A percentile compares a stretch with the other conserved stretches of the same genome.
Conservation (phyloP, 2,329 filamentous ascomycete species). For the Curvularia verruculosa region DNA sequence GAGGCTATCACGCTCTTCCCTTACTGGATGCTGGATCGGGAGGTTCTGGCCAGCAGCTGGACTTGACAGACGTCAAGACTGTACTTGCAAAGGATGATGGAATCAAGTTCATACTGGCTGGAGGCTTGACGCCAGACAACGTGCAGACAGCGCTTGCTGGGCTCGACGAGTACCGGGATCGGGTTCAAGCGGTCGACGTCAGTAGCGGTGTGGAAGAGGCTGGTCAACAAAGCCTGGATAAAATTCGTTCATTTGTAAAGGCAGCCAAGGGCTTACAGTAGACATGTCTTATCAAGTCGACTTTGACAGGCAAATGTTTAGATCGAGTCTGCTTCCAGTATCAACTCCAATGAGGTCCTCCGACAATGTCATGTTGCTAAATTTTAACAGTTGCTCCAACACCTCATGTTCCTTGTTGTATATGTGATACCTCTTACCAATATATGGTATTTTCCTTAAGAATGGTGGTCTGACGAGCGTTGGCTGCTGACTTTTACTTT, state of each 20-base stretch:
- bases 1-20: slow-evolving; percentile 83
- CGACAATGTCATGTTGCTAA: neutral
- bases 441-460: neutral
- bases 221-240: slow-evolving; percentile 78
- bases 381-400: neutral
- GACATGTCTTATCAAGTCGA: neutral
- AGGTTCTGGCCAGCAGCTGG: slow-evolving; percentile 77
- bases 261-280: slow-evolving; percentile 60
- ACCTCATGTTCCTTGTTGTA: neutral
- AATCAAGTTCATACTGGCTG: slow-evolving; percentile 81
- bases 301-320: neutral
- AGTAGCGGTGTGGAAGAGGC: slow-evolving; percentile 87
- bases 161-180: slow-evolving; percentile 64
- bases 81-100: slow-evolving; percentile 70
- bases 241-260: slow-evolving; percentile 80
- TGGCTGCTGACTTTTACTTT: slow-evolving; percentile 20
- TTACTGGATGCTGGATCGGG: slow-evolving; percentile 87
- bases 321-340: neutral
- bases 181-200: slow-evolving; percentile 85
- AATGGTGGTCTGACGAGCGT: neutral
- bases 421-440: neutral
- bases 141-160: slow-evolving; percentile 69
- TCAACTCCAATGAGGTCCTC: neutral
- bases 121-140: slow-evolving; percentile 81
- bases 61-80: slow-evolving; percentile 71